Evolutionary conservation across 192 early-diverging fungal species (phyloP), one percentile per base, ranked within the genome.

Genomic region (Phlyctochytrium planicorne): DNA sequence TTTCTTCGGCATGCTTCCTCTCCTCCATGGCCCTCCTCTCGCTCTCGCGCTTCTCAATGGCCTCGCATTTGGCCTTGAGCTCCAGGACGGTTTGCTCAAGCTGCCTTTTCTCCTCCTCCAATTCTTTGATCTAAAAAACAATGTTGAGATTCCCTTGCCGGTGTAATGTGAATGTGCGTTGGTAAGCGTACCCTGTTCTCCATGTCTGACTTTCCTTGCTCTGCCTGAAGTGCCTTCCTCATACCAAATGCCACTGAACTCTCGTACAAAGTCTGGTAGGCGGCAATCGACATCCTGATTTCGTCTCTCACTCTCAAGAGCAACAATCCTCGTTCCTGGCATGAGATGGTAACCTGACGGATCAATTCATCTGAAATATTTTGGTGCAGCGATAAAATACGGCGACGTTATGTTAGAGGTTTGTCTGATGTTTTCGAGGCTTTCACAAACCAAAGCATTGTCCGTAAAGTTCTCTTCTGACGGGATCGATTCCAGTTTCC

Each of bases 271-370:
- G 86, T 87, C 63, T 87, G 86, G 60, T 87, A 87, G 4, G 86
- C 86, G 1, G 84, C 84, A 65, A 87, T 84, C 17, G 86, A 84
- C 86, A 87, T 87, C 59, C 84, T 73, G 70, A 87, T 87, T 68
- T 87, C 86, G 63, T 87, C 86, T 37, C 86, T 81, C 2, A 87
- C 78, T 17, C 86, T 73, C 3, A 87, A 71, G 12, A 87, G 73
- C 23, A 87, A 66, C 55, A 87, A 77, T 37, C 85, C 85, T 35
- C 84, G 78, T 59, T 87, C 86, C 66, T 87, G 84, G 70, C 86
- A 87, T 34, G 71, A 75, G 65, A 87, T 87, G 6, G 86, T 87
- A 20, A 87, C 86, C 72, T 87, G 84, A n/a, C 86, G 76, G 66
- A 87, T 87, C 24, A 87, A 69, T 56, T 87, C 86, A 69, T 87